Evolutionary conservation across 2,329 filamentous ascomycete species (phyloP).

Genomic region (Gremmenia infestans): DNA sequence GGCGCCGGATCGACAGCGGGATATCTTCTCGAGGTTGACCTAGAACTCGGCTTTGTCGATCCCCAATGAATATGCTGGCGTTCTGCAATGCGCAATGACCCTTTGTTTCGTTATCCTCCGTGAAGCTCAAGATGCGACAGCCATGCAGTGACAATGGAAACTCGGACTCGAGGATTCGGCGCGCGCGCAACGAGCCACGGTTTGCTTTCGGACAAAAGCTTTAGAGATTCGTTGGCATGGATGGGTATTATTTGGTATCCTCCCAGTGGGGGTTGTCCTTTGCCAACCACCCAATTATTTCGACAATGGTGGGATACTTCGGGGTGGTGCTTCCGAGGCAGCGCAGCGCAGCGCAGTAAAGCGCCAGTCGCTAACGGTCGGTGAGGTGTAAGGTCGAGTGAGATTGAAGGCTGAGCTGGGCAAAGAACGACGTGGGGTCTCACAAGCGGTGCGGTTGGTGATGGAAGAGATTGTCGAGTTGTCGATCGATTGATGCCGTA

Average conservation of each 20-base stretch:
- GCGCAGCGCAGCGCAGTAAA: not conserved
- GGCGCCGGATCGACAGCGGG: not conserved
- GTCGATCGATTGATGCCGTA: not conserved
- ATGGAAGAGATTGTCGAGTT: not conserved
- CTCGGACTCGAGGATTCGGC: slow-evolving; percentile 4
- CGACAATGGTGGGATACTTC: not conserved
- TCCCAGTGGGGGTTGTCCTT: not conserved
- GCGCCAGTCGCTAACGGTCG: not conserved
- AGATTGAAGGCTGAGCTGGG: not conserved
- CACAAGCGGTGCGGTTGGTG: not conserved
- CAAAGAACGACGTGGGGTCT: not conserved
- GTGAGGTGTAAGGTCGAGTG: no score
- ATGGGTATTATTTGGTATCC: slow-evolving; percentile 6
- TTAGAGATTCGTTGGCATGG: slow-evolving; percentile 33
- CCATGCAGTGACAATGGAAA: slow-evolving; percentile 11
- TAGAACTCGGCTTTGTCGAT: not conserved
- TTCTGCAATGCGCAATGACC: not conserved
- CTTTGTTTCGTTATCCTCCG: slow-evolving; percentile 8
- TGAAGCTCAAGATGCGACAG: slow-evolving; percentile 8
- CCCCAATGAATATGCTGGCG: not conserved
- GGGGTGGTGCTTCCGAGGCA: not conserved
- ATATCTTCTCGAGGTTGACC: not conserved
- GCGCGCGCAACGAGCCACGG: slow-evolving; percentile 22
- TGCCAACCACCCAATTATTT: not conserved
- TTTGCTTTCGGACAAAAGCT: slow-evolving; percentile 29